Evolutionary conservation across 108 stramenopile genomes (phyloP).

Genomic region (Discostella stelligeroides): DNA sequence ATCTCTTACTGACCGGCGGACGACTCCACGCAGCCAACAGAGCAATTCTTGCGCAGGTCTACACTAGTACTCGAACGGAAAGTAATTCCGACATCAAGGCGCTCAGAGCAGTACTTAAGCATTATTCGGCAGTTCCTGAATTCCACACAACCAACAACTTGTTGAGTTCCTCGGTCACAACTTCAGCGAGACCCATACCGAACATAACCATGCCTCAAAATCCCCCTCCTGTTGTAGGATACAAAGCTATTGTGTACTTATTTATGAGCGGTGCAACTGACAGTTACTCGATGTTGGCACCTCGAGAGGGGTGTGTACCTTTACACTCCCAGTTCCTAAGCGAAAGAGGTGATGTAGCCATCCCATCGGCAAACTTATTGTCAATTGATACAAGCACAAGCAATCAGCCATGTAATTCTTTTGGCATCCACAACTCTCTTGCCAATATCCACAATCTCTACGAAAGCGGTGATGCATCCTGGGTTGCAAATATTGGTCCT

Average conservation of each 20-base stretch:
- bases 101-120: slow-evolving; percentile 12
- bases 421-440: slow-evolving; percentile 49
- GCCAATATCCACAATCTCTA: slow-evolving; percentile 31
- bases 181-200: slow-evolving; percentile 5
- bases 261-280: slow-evolving; percentile 47
- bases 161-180: neutral
- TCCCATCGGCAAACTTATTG: slow-evolving; percentile 6
- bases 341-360: slow-evolving; percentile 36
- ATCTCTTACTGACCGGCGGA: slow-evolving; percentile 49
- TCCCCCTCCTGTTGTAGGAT: slow-evolving; percentile 29
- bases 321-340: slow-evolving; percentile 28
- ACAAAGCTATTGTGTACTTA: slow-evolving; percentile 54
- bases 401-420: slow-evolving; percentile 35
- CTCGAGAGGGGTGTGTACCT: slow-evolving; percentile 6
- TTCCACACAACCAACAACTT: slow-evolving; percentile 47
- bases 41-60: slow-evolving; percentile 23
- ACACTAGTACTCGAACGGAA: slow-evolving; percentile 2
- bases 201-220: slow-evolving; percentile 12
- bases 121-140: slow-evolving; percentile 33
- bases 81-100: slow-evolving; percentile 16
- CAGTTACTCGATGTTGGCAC: slow-evolving; percentile 34
- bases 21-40: slow-evolving; percentile 16
- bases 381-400: slow-evolving; percentile 19
- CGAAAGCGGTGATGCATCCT: slow-evolving; percentile 42
- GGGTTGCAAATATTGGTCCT: slow-evolving; percentile 50